These are phyloP conservation scores for Imleria badia DNA, from an alignment of 768 basidiomycete genomes.

Conservation along the genomic window DNA sequence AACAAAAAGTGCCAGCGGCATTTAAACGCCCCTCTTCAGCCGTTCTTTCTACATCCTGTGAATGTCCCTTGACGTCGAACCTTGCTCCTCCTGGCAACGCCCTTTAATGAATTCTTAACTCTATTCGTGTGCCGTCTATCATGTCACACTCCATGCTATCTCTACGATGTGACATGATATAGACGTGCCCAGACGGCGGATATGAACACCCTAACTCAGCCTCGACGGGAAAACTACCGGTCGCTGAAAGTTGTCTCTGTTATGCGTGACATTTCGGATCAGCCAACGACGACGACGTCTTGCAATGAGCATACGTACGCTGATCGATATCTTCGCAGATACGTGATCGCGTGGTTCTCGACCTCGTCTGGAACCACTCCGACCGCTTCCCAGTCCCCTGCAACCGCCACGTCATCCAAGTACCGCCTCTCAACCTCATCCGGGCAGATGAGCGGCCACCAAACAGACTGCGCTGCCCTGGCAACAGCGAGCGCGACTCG, in stretches of 20 bases:
- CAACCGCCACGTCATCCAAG: slow-evolving; percentile 73
- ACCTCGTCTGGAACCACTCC: slow-evolving; percentile 81
- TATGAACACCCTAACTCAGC: slow-evolving; percentile 33
- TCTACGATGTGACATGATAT: slow-evolving; percentile 26
- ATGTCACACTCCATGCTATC: slow-evolving; percentile 12
- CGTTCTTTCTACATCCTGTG: slow-evolving; percentile 20
- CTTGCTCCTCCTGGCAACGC: slow-evolving; percentile 32
- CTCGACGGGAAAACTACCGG: slow-evolving; percentile 65
- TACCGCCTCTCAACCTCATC: slow-evolving; percentile 90
- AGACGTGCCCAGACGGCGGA: slow-evolving; percentile 29
- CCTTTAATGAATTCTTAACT: slow-evolving; percentile 26
- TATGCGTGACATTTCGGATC: slow-evolving; percentile 1
- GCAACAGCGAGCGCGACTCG: slow-evolving; percentile 63
- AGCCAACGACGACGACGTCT: slow-evolving; percentile 9
- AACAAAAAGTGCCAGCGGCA: slow-evolving; percentile 16
- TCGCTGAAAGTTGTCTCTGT: slow-evolving; percentile 67
- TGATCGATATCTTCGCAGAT: slow-evolving; percentile 85
- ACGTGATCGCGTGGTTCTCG: slow-evolving; percentile 86
- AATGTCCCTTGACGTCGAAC: slow-evolving; percentile 13
- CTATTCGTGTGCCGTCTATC: slow-evolving; percentile 21
- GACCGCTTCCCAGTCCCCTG: slow-evolving; percentile 81
- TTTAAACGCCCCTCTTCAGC: slow-evolving; percentile 24
- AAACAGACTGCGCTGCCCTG: slow-evolving; percentile 58
- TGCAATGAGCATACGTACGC: slow-evolving; percentile 58
- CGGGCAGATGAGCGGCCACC: slow-evolving; percentile 92